Evolutionary conservation across 768 basidiomycete genomes (phyloP).

Genomic region (button mushroom (Agaricus bisporus)): DNA sequence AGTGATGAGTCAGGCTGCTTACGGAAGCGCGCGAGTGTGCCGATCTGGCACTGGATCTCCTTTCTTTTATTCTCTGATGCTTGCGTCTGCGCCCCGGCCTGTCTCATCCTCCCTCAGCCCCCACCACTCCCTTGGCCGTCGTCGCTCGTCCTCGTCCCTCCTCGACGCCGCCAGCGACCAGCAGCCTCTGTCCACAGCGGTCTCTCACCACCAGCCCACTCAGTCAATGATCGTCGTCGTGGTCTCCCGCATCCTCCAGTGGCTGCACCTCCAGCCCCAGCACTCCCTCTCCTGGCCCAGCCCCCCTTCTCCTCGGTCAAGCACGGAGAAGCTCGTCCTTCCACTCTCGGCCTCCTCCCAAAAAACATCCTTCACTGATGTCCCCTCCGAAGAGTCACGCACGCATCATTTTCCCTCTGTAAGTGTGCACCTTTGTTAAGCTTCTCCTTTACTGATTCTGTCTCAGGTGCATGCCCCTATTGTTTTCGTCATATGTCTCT

Average conservation of each 20-base stretch:
- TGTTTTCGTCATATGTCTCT: slow-evolving; percentile 41
- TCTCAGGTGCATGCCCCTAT: slow-evolving; percentile 34
- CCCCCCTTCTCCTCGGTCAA: slow-evolving; percentile 40
- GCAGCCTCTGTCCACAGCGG: slow-evolving; percentile 10
- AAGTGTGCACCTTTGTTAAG: slow-evolving; percentile 13
- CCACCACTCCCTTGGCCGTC: slow-evolving; percentile 46
- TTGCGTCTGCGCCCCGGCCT: slow-evolving; percentile 35
- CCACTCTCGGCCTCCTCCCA: slow-evolving; percentile 28
- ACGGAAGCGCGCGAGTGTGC: not conserved
- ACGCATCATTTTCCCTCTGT: slow-evolving; percentile 25
- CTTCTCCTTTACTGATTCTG: not conserved
- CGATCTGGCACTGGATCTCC: not conserved
- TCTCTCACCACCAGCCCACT: slow-evolving; percentile 2
- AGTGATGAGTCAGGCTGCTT: not conserved
- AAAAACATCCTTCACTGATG: slow-evolving; percentile 34
- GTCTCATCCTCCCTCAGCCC: slow-evolving; percentile 58
- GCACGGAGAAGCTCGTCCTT: slow-evolving; percentile 31
- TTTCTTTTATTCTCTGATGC: slow-evolving; percentile 8
- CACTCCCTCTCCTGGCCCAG: slow-evolving; percentile 36
- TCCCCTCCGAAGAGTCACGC: slow-evolving; percentile 28
- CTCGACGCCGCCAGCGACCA: slow-evolving; percentile 16
- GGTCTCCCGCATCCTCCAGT: slow-evolving; percentile 44
- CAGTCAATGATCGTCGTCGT: slow-evolving; percentile 46
- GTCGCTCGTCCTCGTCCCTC: slow-evolving; percentile 40
- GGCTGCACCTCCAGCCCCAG: slow-evolving; percentile 41